A percentile compares a stretch with the other conserved stretches of the same genome.
Evolutionary conservation across 2,329 filamentous ascomycete species (phyloP).

Genomic region (Penicillium sp.): DNA sequence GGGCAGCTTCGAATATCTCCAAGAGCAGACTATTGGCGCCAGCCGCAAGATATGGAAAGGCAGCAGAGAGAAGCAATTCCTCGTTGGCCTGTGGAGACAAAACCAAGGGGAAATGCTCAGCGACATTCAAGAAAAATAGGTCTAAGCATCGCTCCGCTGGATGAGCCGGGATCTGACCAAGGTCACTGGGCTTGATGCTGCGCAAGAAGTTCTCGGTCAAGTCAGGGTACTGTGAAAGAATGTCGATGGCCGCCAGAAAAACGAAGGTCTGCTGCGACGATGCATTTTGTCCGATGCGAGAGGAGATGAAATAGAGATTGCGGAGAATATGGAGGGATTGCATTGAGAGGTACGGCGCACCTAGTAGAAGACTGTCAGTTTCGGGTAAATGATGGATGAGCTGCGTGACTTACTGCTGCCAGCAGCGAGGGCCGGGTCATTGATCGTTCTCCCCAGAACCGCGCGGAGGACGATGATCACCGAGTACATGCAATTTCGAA

Average conservation of each 20-base stretch:
- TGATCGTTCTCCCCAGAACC: slow-evolving; percentile 61
- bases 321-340: slow-evolving; percentile 70
- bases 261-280: slow-evolving; percentile 85
- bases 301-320: slow-evolving; percentile 76
- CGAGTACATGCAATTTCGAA: slow-evolving; percentile 72
- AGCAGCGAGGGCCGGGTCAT: slow-evolving; percentile 52
- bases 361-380: slow-evolving; percentile 26
- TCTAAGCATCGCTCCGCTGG: slow-evolving; percentile 70
- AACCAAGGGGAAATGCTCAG: slow-evolving; percentile 73
- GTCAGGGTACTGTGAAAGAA: slow-evolving; percentile 65
- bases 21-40: slow-evolving; percentile 55
- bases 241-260: slow-evolving; percentile 75
- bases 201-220: slow-evolving; percentile 64
- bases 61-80: slow-evolving; percentile 66
- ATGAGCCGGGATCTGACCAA: slow-evolving; percentile 56
- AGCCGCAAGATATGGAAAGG: slow-evolving; percentile 67
- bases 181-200: slow-evolving; percentile 54
- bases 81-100: slow-evolving; percentile 66
- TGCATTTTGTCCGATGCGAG: slow-evolving; percentile 63
- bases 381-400: background rate
- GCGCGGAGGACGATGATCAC: slow-evolving; percentile 70
- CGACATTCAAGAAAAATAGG: slow-evolving; percentile 80
- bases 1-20: slow-evolving; percentile 81
- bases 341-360: slow-evolving; percentile 62
- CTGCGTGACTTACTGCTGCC: slow-evolving; percentile 44